Evolutionary conservation across 441 rosid genomes (phyloP).

Genomic region (Pelargonium fulgidum): DNA sequence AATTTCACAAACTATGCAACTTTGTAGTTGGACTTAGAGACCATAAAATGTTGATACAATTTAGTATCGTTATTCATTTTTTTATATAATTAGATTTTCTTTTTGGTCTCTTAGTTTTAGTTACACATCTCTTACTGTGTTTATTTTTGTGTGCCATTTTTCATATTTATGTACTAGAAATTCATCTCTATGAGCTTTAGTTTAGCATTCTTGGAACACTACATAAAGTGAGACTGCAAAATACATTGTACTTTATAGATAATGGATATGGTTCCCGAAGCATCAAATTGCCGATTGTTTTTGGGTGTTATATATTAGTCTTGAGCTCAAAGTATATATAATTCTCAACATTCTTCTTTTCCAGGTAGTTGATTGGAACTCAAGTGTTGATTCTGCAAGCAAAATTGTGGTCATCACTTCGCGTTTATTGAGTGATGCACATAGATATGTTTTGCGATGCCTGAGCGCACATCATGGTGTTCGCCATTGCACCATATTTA

Average conservation of each 20-base stretch:
- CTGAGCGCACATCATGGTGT: conserved; percentile 52
- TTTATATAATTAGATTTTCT: not conserved
- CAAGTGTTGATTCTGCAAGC: conserved; percentile 36
- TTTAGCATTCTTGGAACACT: not conserved
- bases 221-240: not conserved
- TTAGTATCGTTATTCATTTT: not conserved
- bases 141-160: not conserved
- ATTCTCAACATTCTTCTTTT: conserved; percentile 21
- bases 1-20: not conserved
- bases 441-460: conserved; percentile 80
- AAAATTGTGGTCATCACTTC: conserved; percentile 70
- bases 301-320: conserved; percentile 5
- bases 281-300: conserved; percentile 3
- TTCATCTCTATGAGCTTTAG: not conserved
- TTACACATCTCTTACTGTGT: not conserved
- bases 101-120: no score
- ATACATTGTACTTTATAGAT: not conserved
- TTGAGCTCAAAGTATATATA: conserved; percentile 12
- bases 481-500: conserved; percentile 49
- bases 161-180: not conserved
- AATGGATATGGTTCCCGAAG: not conserved
- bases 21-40: not conserved
- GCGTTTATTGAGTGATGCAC: conserved; percentile 78
- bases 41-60: not conserved
- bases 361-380: conserved; percentile 71